Conservation (phyloP, 495 filamentous ascomycete species). For the Aspergillus bridgeri region DNA sequence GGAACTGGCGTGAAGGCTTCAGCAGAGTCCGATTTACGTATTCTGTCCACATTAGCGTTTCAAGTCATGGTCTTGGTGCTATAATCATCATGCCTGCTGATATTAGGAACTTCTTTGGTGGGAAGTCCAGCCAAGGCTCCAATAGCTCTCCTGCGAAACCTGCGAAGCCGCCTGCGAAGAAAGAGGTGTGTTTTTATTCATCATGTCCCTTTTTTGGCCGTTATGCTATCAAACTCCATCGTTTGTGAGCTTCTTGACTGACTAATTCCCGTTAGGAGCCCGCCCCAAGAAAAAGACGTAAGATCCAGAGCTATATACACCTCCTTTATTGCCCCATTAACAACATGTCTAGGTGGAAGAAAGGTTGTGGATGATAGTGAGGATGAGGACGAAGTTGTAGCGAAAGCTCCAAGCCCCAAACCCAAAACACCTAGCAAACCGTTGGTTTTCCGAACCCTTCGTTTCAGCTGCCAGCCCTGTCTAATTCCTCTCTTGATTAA, state of each 20-base stretch:
- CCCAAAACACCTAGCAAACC: constrained; percentile 40
- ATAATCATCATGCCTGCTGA: constrained; percentile 61
- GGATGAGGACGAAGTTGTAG: constrained; percentile 55
- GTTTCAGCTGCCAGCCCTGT: background rate
- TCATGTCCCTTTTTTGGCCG: background rate
- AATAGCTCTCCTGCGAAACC: constrained; percentile 16
- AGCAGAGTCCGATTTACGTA: background rate
- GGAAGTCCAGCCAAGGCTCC: constrained; percentile 40
- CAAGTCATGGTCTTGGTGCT: constrained; percentile 6
- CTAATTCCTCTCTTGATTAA: background rate
- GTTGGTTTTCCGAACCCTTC: constrained; percentile 19
- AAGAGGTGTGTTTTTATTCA: constrained; percentile 32
- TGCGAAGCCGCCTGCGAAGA: constrained; percentile 34
- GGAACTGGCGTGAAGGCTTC: background rate
- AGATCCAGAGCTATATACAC: constrained; percentile 4
- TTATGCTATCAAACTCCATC: background rate
- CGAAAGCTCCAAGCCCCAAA: constrained; percentile 43
- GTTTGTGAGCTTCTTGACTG: background rate
- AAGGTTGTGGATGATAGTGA: constrained; percentile 77
- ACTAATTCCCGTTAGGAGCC: constrained; percentile 25
- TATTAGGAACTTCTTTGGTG: constrained; percentile 77
- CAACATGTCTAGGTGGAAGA: constrained; percentile 48
- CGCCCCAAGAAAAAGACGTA: constrained; percentile 41
- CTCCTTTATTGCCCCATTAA: constrained; percentile 6
- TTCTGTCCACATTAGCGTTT: background rate